Evolutionary conservation across 352 stramenopile species (phyloP).

Genomic region (Aphanomyces astaci): DNA sequence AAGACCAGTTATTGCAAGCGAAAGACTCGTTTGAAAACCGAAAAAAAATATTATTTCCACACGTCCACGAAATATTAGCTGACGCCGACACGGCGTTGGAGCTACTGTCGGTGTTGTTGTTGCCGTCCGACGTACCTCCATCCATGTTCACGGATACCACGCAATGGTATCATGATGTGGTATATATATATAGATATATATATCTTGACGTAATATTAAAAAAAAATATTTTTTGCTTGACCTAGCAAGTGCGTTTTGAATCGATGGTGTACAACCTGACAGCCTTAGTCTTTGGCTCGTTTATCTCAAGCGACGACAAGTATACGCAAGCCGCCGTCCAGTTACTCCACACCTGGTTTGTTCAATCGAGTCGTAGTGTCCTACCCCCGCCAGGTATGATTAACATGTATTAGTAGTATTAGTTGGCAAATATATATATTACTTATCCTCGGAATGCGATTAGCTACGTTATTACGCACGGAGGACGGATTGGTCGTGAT

Average conservation of each 20-base stretch:
- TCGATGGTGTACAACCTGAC: constrained; percentile 47
- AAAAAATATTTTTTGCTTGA: no score
- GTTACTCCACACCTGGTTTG: constrained; percentile 34
- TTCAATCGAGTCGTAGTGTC: constrained; percentile 30
- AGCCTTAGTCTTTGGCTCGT: constrained; percentile 34
- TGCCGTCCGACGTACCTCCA: constrained; percentile 11
- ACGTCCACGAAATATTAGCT: background rate
- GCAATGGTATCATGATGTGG: constrained; percentile 21
- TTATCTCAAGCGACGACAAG: constrained; percentile 29
- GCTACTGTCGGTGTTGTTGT: constrained; percentile 25
- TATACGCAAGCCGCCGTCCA: constrained; percentile 30
- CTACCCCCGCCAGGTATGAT: constrained; percentile 27
- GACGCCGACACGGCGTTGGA: background rate
- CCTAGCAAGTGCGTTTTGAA: constrained; percentile 28
- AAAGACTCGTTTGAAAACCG: background rate
- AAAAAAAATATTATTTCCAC: background rate
- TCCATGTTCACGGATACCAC: constrained; percentile 34
- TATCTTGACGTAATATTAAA: no score
- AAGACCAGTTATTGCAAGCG: background rate
- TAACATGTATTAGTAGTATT: constrained; percentile 33
- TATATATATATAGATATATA: no score
- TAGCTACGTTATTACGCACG: no score
- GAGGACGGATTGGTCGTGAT: no score
- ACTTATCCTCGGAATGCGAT: no score
- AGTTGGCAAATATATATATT: background rate